Conservation (phyloP, 2,329 filamentous ascomycete genomes). For the Clonostachys sp. region DNA sequence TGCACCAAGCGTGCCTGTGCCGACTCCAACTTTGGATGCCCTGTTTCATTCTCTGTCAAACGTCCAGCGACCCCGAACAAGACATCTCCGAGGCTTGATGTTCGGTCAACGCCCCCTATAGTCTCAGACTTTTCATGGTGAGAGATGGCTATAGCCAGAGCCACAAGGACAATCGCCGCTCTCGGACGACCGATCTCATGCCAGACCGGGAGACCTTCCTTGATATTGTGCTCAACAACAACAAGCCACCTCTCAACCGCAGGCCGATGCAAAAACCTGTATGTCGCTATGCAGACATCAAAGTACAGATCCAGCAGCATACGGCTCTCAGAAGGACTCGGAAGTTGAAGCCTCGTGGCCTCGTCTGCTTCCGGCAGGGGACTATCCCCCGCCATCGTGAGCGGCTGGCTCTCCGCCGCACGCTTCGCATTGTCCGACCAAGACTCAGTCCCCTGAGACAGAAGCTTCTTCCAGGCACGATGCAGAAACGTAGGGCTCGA, state of each 20-base stretch:
- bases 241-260: slow-evolving; percentile 40
- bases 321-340: slow-evolving; percentile 29
- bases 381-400: slow-evolving; percentile 45
- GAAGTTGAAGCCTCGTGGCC: slow-evolving; percentile 24
- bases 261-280: slow-evolving; percentile 46
- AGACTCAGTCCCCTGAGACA: slow-evolving; percentile 28
- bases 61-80: slow-evolving; percentile 26
- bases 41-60: slow-evolving; percentile 27
- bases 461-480: slow-evolving; percentile 43
- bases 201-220: slow-evolving; percentile 18
- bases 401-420: slow-evolving; percentile 30
- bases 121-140: slow-evolving; percentile 34
- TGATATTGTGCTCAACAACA: slow-evolving; percentile 30
- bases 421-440: slow-evolving; percentile 13
- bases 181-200: slow-evolving; percentile 34
- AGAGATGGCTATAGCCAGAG: slow-evolving; percentile 43
- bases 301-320: slow-evolving; percentile 43
- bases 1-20: slow-evolving; percentile 35
- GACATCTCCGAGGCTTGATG: slow-evolving; percentile 18
- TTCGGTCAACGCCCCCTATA: slow-evolving; percentile 7
- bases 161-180: slow-evolving; percentile 39
- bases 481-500: slow-evolving; percentile 49
- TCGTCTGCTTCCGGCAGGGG: slow-evolving; percentile 30
- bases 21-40: slow-evolving; percentile 28
- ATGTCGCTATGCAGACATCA: slow-evolving; percentile 49